Evolutionary conservation across 768 basidiomycete species (phyloP).

Genomic region (Termitomyces sp.): DNA sequence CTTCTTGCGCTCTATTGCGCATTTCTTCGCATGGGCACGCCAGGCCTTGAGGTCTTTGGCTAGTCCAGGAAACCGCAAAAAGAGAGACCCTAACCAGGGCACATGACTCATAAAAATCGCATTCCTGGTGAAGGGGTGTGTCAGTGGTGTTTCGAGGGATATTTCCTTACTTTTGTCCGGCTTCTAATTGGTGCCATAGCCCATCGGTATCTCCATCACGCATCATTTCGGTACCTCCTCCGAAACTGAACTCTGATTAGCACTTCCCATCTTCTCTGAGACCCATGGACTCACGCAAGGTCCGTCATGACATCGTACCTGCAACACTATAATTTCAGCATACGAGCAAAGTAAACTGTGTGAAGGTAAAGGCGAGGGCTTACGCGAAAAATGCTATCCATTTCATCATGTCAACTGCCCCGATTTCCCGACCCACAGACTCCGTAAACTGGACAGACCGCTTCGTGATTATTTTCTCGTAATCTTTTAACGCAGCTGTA

Average conservation of each 20-base stretch:
- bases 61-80: conserved; percentile 30
- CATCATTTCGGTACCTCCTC: conserved; percentile 33
- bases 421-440: conserved; percentile 22
- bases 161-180: conserved; percentile 33
- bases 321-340: not conserved
- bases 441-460: conserved; percentile 39
- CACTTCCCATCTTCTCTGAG: too few species aligned
- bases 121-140: conserved; percentile 21
- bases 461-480: conserved; percentile 33
- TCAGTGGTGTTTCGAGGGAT: not conserved
- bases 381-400: conserved; percentile 39
- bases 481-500: conserved; percentile 42
- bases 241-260: conserved; percentile 29
- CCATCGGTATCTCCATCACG: conserved; percentile 39
- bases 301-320: conserved; percentile 42
- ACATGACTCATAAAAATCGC: conserved; percentile 41
- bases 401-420: conserved; percentile 26
- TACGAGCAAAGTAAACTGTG: too few species aligned
- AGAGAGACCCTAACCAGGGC: conserved; percentile 42
- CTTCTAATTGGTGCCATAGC: conserved; percentile 39
- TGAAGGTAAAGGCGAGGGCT: conserved; percentile 14
- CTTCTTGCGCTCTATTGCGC: conserved; percentile 29
- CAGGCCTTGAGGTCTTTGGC: conserved; percentile 36
- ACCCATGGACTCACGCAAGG: conserved; percentile 17
- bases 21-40: conserved; percentile 32